Percentiles rank a stretch among this genome's conserved stretches.
These are phyloP conservation scores for Mortierella hygrophila DNA, from an alignment of 192 early-diverging fungal genomes.

Conservation along the genomic window DNA sequence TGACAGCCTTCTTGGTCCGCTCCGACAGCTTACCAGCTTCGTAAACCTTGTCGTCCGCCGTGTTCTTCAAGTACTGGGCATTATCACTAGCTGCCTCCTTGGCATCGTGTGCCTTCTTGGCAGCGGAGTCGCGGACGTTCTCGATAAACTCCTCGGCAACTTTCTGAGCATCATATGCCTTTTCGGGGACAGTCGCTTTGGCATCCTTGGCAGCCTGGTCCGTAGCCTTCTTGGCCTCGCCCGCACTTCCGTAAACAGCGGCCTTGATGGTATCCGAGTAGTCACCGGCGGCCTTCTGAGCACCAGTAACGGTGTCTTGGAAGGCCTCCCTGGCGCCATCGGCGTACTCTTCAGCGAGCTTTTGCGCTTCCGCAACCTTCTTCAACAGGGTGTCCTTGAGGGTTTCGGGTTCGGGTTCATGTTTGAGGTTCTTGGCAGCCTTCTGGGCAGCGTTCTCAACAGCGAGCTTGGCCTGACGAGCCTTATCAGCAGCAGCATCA, in stretches of 20 bases:
- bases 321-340: slow-evolving; percentile 21
- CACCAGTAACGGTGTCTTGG: slow-evolving; percentile 9
- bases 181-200: slow-evolving; percentile 10
- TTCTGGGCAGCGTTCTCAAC: background rate
- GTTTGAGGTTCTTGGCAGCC: background rate
- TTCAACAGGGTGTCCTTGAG: slow-evolving; percentile 34
- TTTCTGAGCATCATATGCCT: slow-evolving; percentile 24
- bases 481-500: background rate
- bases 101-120: slow-evolving; percentile 34
- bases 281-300: slow-evolving; percentile 19
- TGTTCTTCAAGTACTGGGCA: slow-evolving; percentile 25
- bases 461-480: background rate
- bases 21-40: slow-evolving; percentile 44
- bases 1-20: slow-evolving; percentile 26
- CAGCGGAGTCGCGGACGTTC: slow-evolving; percentile 10
- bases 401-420: background rate
- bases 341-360: slow-evolving; percentile 1
- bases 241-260: background rate
- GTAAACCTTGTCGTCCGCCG: slow-evolving; percentile 17
- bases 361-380: slow-evolving; percentile 19
- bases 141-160: slow-evolving; percentile 24
- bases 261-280: slow-evolving; percentile 19
- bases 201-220: background rate
- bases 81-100: slow-evolving; percentile 33
- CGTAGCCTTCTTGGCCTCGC: slow-evolving; percentile 14